Evolutionary conservation across 2,329 filamentous ascomycete genomes (phyloP), one percentile per base, ranked within the genome.

Genomic region (Beauveria medogensis): DNA sequence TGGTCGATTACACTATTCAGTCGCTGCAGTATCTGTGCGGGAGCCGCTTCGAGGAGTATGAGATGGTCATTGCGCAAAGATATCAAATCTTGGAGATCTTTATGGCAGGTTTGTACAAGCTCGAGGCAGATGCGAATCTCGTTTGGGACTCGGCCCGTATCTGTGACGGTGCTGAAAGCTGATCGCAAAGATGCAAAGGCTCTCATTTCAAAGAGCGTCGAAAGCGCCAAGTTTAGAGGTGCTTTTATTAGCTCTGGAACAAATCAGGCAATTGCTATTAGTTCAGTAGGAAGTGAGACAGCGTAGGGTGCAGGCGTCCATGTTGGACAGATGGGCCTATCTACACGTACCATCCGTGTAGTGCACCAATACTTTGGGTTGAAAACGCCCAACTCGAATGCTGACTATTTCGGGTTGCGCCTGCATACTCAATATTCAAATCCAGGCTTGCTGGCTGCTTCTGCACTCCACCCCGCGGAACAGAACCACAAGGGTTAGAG

Each of bases 11-110:
- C 69, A 34, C 40, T 56, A 57, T 71, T 66, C 14, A 71, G 65
- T 3, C 69, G 69, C 2, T 64, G 55, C n/a, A 73, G 65, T 14
- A 70, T 65, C 20, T 59, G 59, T 12, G 68, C 66, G 1, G 66
- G 65, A 4, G 63, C 63, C 20, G 51, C 41, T 40, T 67, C 52
- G 0, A 72, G 65, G 3, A 71, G 63, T 3, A 59, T 44, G 3
- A 72, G 63, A 24, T 67, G 67, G 28, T 69, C 64, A 20, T 69
- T 67, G 3, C 71, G 68, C 1, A 73, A 61, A n/a, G 68, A 65
- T 43, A 73, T 71, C 20, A 73, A 66, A n/a, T 70, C 67, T 30
- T 72, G 68, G 5, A 73, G 65, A 52, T 73, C 71, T 7, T 60
- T 58, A 34, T 73, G 63, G 55, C 70, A 73, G n/a, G 67, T 70